Evolutionary conservation across 768 basidiomycete species (phyloP).

Genomic region (Boletus subparvulus): DNA sequence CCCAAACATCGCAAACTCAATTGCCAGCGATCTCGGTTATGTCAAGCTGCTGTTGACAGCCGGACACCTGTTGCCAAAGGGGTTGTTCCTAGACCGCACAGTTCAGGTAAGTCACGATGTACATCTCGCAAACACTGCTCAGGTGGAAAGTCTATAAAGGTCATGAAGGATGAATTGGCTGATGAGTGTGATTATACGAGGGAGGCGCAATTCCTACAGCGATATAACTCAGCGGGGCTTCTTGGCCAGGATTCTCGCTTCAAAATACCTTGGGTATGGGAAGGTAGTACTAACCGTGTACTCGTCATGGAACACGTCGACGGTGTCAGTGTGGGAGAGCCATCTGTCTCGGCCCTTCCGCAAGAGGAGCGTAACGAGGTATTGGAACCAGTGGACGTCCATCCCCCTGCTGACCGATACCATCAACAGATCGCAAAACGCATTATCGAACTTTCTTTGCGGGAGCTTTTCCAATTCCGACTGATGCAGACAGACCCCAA

Average conservation of each 20-base stretch:
- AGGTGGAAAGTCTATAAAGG: slow-evolving; percentile 39
- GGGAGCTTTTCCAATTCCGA: slow-evolving; percentile 87
- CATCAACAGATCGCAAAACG: slow-evolving; percentile 70
- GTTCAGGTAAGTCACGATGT: slow-evolving; percentile 50
- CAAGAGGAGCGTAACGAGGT: slow-evolving; percentile 76
- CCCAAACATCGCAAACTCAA: slow-evolving; percentile 85
- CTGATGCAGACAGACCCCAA: slow-evolving; percentile 99
- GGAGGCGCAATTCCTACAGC: slow-evolving; percentile 70
- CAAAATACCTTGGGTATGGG: slow-evolving; percentile 85
- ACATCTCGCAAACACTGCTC: background rate
- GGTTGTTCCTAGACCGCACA: slow-evolving; percentile 87
- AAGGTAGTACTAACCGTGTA: slow-evolving; percentile 76
- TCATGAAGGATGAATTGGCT: slow-evolving; percentile 84
- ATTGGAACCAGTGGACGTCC: slow-evolving; percentile 8
- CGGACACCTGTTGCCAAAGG: slow-evolving; percentile 78
- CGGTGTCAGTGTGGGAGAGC: slow-evolving; percentile 79
- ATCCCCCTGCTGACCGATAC: background rate
- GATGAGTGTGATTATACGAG: slow-evolving; percentile 91
- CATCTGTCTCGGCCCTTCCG: slow-evolving; percentile 49
- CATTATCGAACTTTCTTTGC: slow-evolving; percentile 82
- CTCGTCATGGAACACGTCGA: slow-evolving; percentile 87
- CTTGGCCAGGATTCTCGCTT: slow-evolving; percentile 66
- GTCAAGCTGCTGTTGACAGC: slow-evolving; percentile 80
- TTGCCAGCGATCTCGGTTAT: slow-evolving; percentile 84
- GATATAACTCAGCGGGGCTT: slow-evolving; percentile 51